Base-by-base conservation (phyloP, 2,329 filamentous ascomycete species). In the Monilinia polystroma region DNA sequence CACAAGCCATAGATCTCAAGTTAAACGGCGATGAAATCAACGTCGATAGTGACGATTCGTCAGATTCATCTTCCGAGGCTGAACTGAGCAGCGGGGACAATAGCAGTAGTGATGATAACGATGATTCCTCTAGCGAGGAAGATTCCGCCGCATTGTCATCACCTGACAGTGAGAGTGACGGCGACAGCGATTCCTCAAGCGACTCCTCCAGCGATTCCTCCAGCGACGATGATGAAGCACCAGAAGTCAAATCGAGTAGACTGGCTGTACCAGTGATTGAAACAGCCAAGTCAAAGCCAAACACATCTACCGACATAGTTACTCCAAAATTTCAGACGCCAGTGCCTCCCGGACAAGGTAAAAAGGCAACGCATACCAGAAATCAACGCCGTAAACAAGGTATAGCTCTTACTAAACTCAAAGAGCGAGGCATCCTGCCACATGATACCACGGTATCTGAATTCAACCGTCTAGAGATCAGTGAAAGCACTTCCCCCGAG, bases 361-460 rank as follows among this genome's bases (percentile, higher is more conserved):
- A 79, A 43, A 70, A 73, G 29, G 72, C 75, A 23, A 90, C 87
- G 0, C 81, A 81, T 62, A 77, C 77, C 32, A 83, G 86, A 68
- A 90, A 90, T 70, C 73, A 77, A 41, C 81, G 87, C 51, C 81
- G 81, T 52, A 82, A 81, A 66, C 76, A 82, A 63, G 76, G 79
- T 51, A 82, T 82, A 66, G 78, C 79, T 66, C 77, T 89, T 14
- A 76, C 78, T 4, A 79, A 80, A 66, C 78, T 89, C 10, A 86
- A 88, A 71, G 75, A 79, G 23, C 75, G 81, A n/a, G 85, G 84
- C 1, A 73, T 82, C 16, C 76, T 90, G 11, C 81, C 81, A 26
- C 70, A 77, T 35, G 75, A 81, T 66, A 85, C 86, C 7, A 82
- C 81, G 60, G 79, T 84, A 53, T 74, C 76, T 14, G 82, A 85